Evolutionary conservation across 1,284 basidiomycete genomes (phyloP).

Genomic region (Phenoliferia sp.): DNA sequence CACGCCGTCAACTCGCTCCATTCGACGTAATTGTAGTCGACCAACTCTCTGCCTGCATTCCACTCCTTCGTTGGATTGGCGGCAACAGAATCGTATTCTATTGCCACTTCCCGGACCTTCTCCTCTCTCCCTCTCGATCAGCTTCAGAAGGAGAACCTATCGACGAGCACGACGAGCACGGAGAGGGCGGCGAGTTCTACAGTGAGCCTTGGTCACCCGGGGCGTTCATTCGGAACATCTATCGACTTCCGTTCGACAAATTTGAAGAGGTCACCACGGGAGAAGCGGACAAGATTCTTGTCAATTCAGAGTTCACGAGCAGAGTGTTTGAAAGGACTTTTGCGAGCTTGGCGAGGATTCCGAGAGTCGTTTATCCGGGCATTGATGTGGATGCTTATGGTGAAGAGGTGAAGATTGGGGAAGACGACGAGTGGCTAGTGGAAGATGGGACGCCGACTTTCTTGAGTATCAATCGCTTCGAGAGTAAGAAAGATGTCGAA

Average conservation of each 20-base stretch:
- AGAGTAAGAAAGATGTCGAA: constrained; percentile 86
- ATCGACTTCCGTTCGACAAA: constrained; percentile 84
- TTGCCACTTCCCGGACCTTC: constrained; percentile 94
- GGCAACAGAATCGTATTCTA: constrained; percentile 86
- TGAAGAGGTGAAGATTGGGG: constrained; percentile 1
- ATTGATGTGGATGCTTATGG: constrained; percentile 19
- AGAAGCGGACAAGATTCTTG: constrained; percentile 86
- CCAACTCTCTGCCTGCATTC: constrained; percentile 86
- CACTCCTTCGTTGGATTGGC: constrained; percentile 65
- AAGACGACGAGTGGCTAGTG: constrained; percentile 22
- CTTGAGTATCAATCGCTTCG: constrained; percentile 89
- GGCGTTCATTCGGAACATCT: constrained; percentile 62
- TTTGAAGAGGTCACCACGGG: constrained; percentile 86
- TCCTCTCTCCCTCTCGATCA: constrained; percentile 50
- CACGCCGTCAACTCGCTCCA: constrained; percentile 28
- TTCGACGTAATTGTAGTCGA: constrained; percentile 88
- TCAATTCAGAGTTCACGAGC: constrained; percentile 87
- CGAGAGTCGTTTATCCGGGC: constrained; percentile 74
- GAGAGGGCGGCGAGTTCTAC: not conserved
- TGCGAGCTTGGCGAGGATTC: constrained; percentile 58
- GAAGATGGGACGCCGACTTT: constrained; percentile 66
- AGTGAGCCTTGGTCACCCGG: not conserved
- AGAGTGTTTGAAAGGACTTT: constrained; percentile 74
- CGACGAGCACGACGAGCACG: not conserved
- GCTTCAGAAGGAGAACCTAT: not conserved